Conservation (phyloP, 495 filamentous ascomycete species). For the Aspergillus egyptiacus region DNA sequence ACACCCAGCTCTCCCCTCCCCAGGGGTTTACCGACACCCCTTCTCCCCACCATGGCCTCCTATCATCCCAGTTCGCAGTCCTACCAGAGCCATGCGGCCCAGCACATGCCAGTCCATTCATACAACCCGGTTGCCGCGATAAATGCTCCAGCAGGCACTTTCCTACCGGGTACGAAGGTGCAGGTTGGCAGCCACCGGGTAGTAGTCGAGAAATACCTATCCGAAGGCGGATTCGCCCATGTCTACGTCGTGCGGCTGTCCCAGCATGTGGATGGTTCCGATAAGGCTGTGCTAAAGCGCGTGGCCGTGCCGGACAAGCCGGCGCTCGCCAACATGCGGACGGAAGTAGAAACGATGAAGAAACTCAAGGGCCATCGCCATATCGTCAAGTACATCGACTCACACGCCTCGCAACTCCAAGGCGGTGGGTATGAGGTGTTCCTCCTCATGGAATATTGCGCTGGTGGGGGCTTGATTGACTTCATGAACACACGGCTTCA, state of each 20-base stretch:
- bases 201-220: slow-evolving; percentile 95
- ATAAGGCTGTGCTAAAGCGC: slow-evolving; percentile 85
- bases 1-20: slow-evolving; percentile 18
- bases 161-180: slow-evolving; percentile 88
- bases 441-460: slow-evolving; percentile 89
- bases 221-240: slow-evolving; percentile 96
- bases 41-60: slow-evolving; percentile 30
- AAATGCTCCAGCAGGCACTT: slow-evolving; percentile 76
- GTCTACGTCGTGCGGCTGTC: slow-evolving; percentile 92
- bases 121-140: slow-evolving; percentile 37
- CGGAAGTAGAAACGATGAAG: slow-evolving; percentile 99
- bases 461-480: slow-evolving; percentile 87
- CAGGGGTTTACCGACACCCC: slow-evolving; percentile 19
- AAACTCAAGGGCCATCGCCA: slow-evolving; percentile 90
- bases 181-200: slow-evolving; percentile 90
- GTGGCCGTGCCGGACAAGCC: slow-evolving; percentile 98
- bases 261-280: slow-evolving; percentile 68
- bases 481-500: slow-evolving; percentile 99
- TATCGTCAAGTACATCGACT: slow-evolving; percentile 97
- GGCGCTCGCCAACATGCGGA: slow-evolving; percentile 89
- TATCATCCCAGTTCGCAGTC: slow-evolving; percentile 25
- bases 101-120: slow-evolving; percentile 29
- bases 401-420: slow-evolving; percentile 87
- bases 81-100: slow-evolving; percentile 29
- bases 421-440: slow-evolving; percentile 97